Base-by-base conservation (phyloP, 148 eudicot genomes). In the Rhododendron kiyosumense region DNA sequence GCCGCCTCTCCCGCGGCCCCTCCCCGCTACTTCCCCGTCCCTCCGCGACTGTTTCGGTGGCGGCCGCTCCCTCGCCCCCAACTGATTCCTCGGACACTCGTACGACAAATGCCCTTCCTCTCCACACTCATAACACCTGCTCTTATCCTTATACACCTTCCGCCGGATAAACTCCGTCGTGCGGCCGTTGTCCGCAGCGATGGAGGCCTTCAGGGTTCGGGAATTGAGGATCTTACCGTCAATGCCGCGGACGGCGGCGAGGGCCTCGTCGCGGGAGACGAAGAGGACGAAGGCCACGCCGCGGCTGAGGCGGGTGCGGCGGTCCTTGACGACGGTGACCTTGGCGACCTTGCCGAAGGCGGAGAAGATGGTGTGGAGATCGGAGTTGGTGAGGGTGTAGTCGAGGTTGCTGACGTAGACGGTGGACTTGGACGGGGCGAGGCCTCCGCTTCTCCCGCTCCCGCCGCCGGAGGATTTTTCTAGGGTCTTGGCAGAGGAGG, bases 371-470 rank as follows among this genome's bases (percentile, higher is more conserved):
- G 99, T 96, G 91, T 88, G 90, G 85, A 96, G 90, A 78, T 96
- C 99, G 81, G 97, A 96, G 90, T 96, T 96, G 1, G 98, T 96
- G 17, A 96, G 93, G 88, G 65, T 86, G 92, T 84, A 96, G 85
- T 95, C 98, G 10, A 96, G 89, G 86, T 96, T 96, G 93, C 97
- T 91, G 73, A 94, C 85, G 90, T 96, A 96, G 84, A 96, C 97
- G 32, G 99, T 96, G 67, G 99, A 96, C 85, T 96, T 96, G 0
- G 99, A 96, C 0, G 99, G 99, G 46, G 98, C 97, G 78, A 96
- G 78, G 73, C 93, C 93, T 48, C 95, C 95, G 78, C 78, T 76
- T 0, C 65, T 20, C 34, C 92, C 85, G 22, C 87, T 85, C 28
- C 83, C 86, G 74, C 82, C 51, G 83, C 46, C 71, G 78, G 85